phyloP scores from a whole-genome alignment of 441 rosid genomes.

The California macrophylla region DNA sequence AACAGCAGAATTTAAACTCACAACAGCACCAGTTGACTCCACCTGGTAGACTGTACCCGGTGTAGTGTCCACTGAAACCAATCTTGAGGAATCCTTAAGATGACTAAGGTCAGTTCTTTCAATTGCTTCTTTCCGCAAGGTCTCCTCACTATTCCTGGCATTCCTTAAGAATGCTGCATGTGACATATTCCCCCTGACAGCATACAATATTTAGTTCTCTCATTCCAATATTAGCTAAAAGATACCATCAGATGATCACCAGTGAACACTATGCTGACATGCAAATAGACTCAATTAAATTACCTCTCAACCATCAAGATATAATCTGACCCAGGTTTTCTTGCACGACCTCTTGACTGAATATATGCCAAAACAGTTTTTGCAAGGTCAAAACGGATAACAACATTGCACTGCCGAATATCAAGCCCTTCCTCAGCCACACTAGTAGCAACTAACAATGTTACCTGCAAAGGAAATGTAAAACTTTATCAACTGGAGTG shows the following conservation, averaged over 20 bases:
- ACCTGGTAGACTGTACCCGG: slow-evolving; percentile 93
- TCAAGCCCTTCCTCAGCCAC: slow-evolving; percentile 99
- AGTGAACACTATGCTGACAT: not conserved
- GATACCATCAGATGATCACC: not conserved
- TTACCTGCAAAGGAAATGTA: slow-evolving; percentile 46
- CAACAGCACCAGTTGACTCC: slow-evolving; percentile 92
- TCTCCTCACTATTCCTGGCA: slow-evolving; percentile 98
- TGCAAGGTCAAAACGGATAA: slow-evolving; percentile 97
- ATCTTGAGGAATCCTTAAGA: slow-evolving; percentile 78
- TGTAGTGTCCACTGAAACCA: slow-evolving; percentile 60
- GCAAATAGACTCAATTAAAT: slow-evolving; percentile 12
- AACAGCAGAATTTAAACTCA: slow-evolving; percentile 95
- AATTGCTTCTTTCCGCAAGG: slow-evolving; percentile 89
- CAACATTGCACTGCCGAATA: slow-evolving; percentile 96
- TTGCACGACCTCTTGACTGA: slow-evolving; percentile 98
- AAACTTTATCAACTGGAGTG: slow-evolving; percentile 3
- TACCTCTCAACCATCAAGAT: slow-evolving; percentile 99
- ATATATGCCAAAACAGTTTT: slow-evolving; percentile 96
- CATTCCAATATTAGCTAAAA: not conserved
- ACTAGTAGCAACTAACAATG: slow-evolving; percentile 92
- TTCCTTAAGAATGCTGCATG: slow-evolving; percentile 88
- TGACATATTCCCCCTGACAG: slow-evolving; percentile 63
- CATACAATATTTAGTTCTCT: slow-evolving; percentile 10
- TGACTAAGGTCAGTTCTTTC: slow-evolving; percentile 97
- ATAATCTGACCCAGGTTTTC: slow-evolving; percentile 98